phyloP scores from a whole-genome alignment of 148 eudicot genomes.

The Heliamphora exappendiculata region DNA sequence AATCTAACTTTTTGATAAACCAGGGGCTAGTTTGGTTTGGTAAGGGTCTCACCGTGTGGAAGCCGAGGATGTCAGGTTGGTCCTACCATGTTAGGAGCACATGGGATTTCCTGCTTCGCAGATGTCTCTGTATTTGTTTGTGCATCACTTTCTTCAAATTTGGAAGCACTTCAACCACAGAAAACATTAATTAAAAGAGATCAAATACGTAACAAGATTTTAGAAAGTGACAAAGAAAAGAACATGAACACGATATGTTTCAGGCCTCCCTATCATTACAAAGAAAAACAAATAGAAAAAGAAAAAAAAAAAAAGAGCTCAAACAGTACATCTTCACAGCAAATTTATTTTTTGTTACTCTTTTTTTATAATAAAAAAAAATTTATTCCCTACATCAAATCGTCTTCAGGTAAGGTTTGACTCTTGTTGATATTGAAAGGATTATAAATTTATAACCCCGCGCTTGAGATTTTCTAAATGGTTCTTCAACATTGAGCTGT shows the following conservation, averaged over 20 bases:
- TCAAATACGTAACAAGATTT: background rate
- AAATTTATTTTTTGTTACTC: background rate
- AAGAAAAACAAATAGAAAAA: too few species aligned
- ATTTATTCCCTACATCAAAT: background rate
- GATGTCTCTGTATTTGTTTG: background rate
- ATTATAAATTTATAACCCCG: too few species aligned
- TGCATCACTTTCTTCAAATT: background rate
- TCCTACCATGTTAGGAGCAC: conserved; percentile 21
- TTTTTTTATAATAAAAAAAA: too few species aligned
- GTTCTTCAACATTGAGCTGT: too few species aligned
- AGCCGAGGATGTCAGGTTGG: conserved; percentile 1
- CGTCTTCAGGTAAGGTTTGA: background rate
- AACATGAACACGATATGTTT: background rate
- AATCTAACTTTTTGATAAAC: too few species aligned
- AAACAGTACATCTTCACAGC: background rate
- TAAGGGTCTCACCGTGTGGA: background rate
- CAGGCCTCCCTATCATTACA: background rate
- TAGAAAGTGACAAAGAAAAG: background rate
- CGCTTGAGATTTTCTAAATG: too few species aligned
- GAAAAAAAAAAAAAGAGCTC: too few species aligned
- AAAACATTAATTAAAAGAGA: background rate
- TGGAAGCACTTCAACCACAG: background rate
- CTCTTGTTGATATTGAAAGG: background rate
- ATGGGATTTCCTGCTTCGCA: conserved; percentile 6
- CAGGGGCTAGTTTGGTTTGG: too few species aligned